Conservation (phyloP, 495 filamentous ascomycete genomes). For the Daldinia decipiens region DNA sequence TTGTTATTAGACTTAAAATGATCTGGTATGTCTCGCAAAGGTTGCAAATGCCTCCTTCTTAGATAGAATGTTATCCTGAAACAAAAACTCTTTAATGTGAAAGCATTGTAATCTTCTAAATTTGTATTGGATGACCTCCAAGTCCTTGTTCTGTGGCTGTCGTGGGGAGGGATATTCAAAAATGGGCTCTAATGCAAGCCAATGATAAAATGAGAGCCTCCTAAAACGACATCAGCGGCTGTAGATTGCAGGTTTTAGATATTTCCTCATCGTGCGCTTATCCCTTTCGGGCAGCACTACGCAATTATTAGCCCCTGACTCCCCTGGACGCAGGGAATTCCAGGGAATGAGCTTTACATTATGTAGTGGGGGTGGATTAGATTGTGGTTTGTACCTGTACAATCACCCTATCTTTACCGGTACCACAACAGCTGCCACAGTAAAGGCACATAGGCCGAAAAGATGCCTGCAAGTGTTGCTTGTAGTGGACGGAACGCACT, state of each 20-base stretch:
- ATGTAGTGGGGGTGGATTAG: slow-evolving; percentile 31
- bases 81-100: slow-evolving; percentile 30
- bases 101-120: slow-evolving; percentile 19
- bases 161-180: slow-evolving; percentile 29
- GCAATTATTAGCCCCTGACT: slow-evolving; percentile 35
- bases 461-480: slow-evolving; percentile 6
- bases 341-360: slow-evolving; percentile 39
- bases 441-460: background rate
- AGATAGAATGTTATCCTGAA: slow-evolving; percentile 32
- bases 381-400: slow-evolving; percentile 19
- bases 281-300: slow-evolving; percentile 29
- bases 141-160: slow-evolving; percentile 23
- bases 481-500: slow-evolving; percentile 29
- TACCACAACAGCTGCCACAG: background rate
- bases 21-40: slow-evolving; percentile 10
- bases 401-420: slow-evolving; percentile 6
- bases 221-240: slow-evolving; percentile 39
- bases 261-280: slow-evolving; percentile 13
- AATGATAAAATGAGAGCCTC: slow-evolving; percentile 43
- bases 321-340: slow-evolving; percentile 41
- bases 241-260: slow-evolving; percentile 33
- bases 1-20: slow-evolving; percentile 24
- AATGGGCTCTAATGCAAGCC: background rate
- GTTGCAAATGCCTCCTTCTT: background rate
- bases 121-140: slow-evolving; percentile 23